Percentiles rank a stretch among this genome's conserved stretches.
Conservation (phyloP, 441 rosid species). For the Manihot esculenta region DNA sequence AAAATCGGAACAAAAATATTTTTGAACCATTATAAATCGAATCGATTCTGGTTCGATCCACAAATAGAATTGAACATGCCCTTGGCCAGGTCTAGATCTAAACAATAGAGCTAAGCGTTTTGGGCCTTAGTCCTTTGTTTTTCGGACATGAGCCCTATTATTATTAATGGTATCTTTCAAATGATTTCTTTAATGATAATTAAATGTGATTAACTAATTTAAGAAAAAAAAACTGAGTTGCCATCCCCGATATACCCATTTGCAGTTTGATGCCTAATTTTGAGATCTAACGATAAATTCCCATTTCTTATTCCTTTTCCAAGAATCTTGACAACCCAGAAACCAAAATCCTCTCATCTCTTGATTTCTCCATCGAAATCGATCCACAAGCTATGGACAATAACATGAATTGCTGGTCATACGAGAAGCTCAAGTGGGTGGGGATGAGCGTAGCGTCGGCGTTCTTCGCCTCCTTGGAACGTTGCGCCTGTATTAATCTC, state of each 20-base stretch:
- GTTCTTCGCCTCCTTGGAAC: neutral
- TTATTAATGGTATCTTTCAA: too few species aligned
- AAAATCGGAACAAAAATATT: too few species aligned
- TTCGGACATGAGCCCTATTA: too few species aligned
- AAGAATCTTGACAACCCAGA: neutral
- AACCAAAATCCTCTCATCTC: neutral
- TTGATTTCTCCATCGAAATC: neutral
- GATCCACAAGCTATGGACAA: neutral
- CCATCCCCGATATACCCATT: neutral
- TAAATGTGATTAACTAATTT: neutral
- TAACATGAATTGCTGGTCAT: neutral
- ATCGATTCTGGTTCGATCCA: too few species aligned
- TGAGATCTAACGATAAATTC: neutral
- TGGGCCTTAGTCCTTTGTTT: too few species aligned
- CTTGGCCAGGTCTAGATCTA: too few species aligned
- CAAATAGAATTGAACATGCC: too few species aligned
- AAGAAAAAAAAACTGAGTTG: neutral
- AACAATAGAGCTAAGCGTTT: too few species aligned
- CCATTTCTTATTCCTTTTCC: neutral
- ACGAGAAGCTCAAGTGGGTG: neutral
- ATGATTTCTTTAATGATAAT: too few species aligned
- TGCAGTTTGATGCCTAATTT: neutral
- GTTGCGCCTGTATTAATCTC: neutral
- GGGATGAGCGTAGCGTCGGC: neutral
- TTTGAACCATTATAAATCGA: too few species aligned